Percentiles rank a stretch among this genome's conserved stretches.
These are phyloP conservation scores for Talaromyces albobiverticillius DNA, from an alignment of 2,329 filamentous ascomycete species.

Conservation along the genomic window DNA sequence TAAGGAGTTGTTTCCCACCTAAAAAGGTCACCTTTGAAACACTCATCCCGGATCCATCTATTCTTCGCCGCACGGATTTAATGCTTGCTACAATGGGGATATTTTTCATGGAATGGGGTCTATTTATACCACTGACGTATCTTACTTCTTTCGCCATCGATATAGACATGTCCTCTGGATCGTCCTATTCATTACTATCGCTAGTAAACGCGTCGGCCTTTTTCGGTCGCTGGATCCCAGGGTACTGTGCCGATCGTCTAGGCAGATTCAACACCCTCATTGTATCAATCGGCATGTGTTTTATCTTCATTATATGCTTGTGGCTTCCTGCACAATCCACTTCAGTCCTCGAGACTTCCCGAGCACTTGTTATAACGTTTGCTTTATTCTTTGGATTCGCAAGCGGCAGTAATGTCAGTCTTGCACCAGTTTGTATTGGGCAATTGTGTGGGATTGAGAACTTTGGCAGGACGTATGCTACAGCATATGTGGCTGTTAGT, in stretches of 20 bases:
- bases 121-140: too few species aligned
- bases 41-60: too few species aligned
- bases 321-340: constrained; percentile 75
- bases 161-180: constrained; percentile 66
- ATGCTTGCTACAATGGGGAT: too few species aligned
- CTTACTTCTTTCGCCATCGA: too few species aligned
- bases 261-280: constrained; percentile 85
- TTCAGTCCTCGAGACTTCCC: constrained; percentile 55
- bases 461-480: constrained; percentile 83
- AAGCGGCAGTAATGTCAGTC: constrained; percentile 75
- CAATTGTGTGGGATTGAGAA: constrained; percentile 76
- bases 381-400: constrained; percentile 76
- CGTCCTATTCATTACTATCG: too few species aligned
- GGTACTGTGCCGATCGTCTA: constrained; percentile 72
- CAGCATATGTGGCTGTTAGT: constrained; percentile 76
- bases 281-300: constrained; percentile 60
- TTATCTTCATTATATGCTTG: constrained; percentile 66
- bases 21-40: constrained; percentile 58
- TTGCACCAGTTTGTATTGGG: constrained; percentile 81
- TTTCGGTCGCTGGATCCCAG: constrained; percentile 77
- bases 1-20: too few species aligned
- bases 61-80: too few species aligned
- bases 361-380: constrained; percentile 69
- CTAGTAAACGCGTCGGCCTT: too few species aligned
- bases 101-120: too few species aligned